Evolutionary conservation across 169 alveolate genomes (phyloP).

Genomic region (Eimeria tenella): DNA sequence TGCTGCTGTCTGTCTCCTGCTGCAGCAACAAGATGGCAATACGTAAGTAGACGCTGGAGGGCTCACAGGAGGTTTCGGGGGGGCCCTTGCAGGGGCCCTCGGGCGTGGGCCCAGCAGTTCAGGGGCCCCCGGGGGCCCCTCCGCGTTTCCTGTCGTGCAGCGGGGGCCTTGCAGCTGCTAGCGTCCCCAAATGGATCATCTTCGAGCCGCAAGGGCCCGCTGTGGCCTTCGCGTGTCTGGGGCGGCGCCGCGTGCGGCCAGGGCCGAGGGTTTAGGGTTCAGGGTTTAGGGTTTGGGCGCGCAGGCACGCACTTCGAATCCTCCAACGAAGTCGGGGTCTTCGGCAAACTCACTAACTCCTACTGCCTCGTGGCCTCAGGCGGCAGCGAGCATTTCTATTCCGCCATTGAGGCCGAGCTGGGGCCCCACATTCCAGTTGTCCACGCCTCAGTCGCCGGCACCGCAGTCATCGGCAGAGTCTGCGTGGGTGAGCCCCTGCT

Average conservation of each 20-base stretch:
- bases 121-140: no score
- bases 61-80: no score
- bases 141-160: no score
- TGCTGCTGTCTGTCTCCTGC: no score
- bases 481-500: conserved; percentile 91
- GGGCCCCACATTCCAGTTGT: conserved; percentile 97
- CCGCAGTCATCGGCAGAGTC: conserved; percentile 97
- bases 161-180: no score
- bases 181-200: no score
- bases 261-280: background rate
- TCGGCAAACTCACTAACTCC: conserved; percentile 96
- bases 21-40: no score
- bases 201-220: no score
- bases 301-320: conserved; percentile 95
- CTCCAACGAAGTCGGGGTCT: conserved; percentile 99
- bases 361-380: conserved; percentile 97
- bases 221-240: background rate
- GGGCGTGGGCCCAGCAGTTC: no score
- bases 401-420: conserved; percentile 97
- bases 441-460: conserved; percentile 98
- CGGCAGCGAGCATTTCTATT: conserved; percentile 97
- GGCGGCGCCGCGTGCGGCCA: background rate
- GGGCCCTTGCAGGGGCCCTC: no score
- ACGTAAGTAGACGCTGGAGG: no score
- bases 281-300: background rate